phyloP scores from a whole-genome alignment of 2,329 filamentous ascomycete species.

The Ampelomyces quisqualis region DNA sequence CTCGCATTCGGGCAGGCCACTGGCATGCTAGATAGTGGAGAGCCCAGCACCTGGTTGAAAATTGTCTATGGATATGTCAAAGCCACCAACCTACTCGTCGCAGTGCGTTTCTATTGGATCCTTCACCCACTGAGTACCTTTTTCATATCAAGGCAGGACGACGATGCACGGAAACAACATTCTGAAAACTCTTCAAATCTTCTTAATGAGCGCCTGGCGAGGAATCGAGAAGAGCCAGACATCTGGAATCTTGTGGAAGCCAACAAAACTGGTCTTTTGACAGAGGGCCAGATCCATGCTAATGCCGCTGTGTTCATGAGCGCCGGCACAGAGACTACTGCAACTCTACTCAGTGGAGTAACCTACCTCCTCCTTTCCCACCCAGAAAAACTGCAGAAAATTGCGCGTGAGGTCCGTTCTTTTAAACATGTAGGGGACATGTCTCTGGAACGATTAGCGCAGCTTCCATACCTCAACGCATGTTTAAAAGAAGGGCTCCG shows the following conservation, averaged over 20 bases:
- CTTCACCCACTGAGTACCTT: no score
- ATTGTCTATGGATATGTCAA: no score
- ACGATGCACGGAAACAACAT: no score
- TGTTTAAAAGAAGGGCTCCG: conserved; percentile 42
- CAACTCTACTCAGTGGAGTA: conserved; percentile 17
- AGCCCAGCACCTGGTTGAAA: conserved; percentile 1
- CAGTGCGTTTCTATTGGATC: no score
- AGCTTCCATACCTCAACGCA: conserved; percentile 35
- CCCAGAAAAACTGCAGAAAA: conserved; percentile 10
- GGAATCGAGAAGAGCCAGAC: conserved; percentile 8
- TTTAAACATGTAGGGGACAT: conserved; percentile 21
- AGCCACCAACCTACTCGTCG: no score
- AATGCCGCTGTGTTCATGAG: conserved; percentile 11
- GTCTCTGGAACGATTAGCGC: conserved; percentile 10
- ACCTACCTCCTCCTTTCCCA: conserved; percentile 24
- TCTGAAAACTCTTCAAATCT: no score
- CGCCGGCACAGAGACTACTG: conserved; percentile 26
- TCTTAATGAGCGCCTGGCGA: no score
- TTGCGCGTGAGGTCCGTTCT: conserved; percentile 14
- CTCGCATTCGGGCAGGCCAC: conserved; percentile 31
- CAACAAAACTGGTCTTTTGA: conserved; percentile 5
- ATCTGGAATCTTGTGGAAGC: conserved; percentile 21
- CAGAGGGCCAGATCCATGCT: conserved; percentile 20
- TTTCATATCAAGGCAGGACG: no score
- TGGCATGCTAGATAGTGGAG: conserved; percentile 18